Evolutionary conservation across 176 grass and related monocot genomes (phyloP).

Genomic region (Juncus effusus): DNA sequence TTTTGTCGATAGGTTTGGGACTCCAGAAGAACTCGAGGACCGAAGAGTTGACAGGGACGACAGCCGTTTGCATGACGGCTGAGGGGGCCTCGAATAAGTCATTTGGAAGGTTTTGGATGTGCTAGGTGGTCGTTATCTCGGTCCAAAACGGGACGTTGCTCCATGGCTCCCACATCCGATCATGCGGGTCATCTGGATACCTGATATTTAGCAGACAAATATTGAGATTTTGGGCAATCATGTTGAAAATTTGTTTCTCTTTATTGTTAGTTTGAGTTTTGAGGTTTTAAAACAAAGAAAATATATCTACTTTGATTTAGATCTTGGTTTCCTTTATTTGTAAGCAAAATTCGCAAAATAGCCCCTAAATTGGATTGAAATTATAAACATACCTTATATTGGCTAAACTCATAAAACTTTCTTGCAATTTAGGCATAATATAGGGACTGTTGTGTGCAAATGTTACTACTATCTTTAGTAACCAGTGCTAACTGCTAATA

Average conservation of each 20-base stretch:
- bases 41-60: slow-evolving; percentile 19
- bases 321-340: too few relatives aligned
- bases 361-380: too few relatives aligned
- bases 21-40: slow-evolving; percentile 31
- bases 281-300: too few relatives aligned
- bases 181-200: slow-evolving; percentile 24
- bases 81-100: slow-evolving; percentile 36
- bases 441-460: too few relatives aligned
- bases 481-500: too few relatives aligned
- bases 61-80: slow-evolving; percentile 40
- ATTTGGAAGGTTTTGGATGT: slow-evolving; percentile 14
- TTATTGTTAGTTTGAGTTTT: too few relatives aligned
- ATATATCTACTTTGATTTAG: too few relatives aligned
- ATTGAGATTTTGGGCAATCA: neutral
- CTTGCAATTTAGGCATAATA: too few relatives aligned
- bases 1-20: slow-evolving; percentile 13
- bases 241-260: neutral
- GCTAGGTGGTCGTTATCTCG: slow-evolving; percentile 30
- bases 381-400: too few relatives aligned
- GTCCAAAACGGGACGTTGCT: slow-evolving; percentile 11
- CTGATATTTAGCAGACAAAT: neutral
- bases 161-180: slow-evolving; percentile 26
- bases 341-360: too few relatives aligned
- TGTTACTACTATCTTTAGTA: too few relatives aligned
- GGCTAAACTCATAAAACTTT: too few relatives aligned